A percentile compares a stretch with the other conserved stretches of the same genome.
phyloP scores from a whole-genome alignment of 192 early-diverging fungal genomes.

The Spizellomyces punctatus region DNA sequence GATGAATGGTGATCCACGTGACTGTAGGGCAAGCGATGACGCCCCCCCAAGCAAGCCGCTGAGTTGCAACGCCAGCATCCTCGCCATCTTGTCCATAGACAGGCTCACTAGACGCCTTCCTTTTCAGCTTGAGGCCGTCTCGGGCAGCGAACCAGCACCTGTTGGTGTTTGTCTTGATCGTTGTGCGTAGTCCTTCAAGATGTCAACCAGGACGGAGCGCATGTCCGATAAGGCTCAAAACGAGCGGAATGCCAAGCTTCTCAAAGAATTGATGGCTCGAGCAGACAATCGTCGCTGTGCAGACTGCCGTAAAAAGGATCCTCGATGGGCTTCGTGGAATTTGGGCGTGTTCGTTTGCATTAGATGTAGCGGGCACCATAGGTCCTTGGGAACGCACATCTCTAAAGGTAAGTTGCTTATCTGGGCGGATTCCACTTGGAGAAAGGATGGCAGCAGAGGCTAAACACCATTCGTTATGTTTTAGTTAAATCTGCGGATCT shows the following conservation, averaged over 20 bases:
- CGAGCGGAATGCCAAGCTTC: conserved; percentile 69
- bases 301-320: conserved; percentile 82
- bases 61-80: too few relatives aligned
- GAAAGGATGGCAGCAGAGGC: neutral
- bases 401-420: conserved; percentile 63
- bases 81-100: too few relatives aligned
- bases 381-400: conserved; percentile 84
- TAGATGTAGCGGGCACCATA: conserved; percentile 82
- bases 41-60: too few relatives aligned
- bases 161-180: too few relatives aligned
- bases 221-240: conserved; percentile 70
- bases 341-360: conserved; percentile 94
- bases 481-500: conserved; percentile 84
- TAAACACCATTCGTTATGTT: neutral
- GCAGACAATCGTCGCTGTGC: conserved; percentile 74
- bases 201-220: conserved; percentile 64
- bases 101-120: too few relatives aligned
- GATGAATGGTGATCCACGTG: too few relatives aligned
- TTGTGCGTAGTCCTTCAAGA: neutral
- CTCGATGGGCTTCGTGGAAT: conserved; percentile 85
- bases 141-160: too few relatives aligned
- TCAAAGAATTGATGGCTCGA: conserved; percentile 71
- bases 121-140: too few relatives aligned
- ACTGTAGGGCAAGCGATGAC: too few relatives aligned
- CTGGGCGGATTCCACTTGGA: neutral